phyloP scores from a whole-genome alignment of 768 basidiomycete genomes.

The Leccinum boreale region DNA sequence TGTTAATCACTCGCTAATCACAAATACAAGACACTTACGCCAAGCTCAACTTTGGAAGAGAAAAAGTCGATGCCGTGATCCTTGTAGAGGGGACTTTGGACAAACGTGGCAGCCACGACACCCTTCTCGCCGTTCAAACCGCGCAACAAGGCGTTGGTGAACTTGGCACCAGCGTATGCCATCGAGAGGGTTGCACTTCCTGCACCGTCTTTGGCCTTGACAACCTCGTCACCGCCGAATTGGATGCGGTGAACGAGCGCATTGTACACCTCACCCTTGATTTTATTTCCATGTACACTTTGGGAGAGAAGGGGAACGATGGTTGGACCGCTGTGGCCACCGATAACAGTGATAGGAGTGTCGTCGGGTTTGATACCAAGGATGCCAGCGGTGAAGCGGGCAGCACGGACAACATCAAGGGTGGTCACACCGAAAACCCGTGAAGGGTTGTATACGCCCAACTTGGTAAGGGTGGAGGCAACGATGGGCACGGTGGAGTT shows the following conservation, averaged over 20 bases:
- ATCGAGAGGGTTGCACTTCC: constrained; percentile 75
- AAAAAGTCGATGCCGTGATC: constrained; percentile 92
- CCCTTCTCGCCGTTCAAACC: constrained; percentile 66
- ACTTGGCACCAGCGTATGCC: constrained; percentile 76
- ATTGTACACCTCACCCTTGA: constrained; percentile 71
- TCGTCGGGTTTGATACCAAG: constrained; percentile 62
- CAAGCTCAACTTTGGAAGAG: constrained; percentile 91
- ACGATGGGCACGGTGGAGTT: constrained; percentile 98
- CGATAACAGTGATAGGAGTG: constrained; percentile 79
- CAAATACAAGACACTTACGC: constrained; percentile 48
- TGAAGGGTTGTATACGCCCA: constrained; percentile 86
- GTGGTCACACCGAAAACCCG: constrained; percentile 96
- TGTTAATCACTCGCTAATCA: constrained; percentile 3
- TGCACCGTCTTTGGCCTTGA: constrained; percentile 93
- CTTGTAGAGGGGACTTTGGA: constrained; percentile 83
- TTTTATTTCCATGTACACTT: constrained; percentile 59
- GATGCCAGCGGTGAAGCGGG: constrained; percentile 82
- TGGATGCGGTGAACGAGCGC: constrained; percentile 92
- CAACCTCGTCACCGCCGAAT: constrained; percentile 97
- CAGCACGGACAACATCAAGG: constrained; percentile 95
- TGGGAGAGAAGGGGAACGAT: constrained; percentile 97
- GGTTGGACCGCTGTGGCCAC: constrained; percentile 96
- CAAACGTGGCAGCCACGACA: constrained; percentile 77
- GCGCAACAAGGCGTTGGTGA: constrained; percentile 56
- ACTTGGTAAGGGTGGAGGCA: constrained; percentile 85